Evolutionary conservation across 345 rosid species (phyloP).

Genomic region (Lepidium didymum): DNA sequence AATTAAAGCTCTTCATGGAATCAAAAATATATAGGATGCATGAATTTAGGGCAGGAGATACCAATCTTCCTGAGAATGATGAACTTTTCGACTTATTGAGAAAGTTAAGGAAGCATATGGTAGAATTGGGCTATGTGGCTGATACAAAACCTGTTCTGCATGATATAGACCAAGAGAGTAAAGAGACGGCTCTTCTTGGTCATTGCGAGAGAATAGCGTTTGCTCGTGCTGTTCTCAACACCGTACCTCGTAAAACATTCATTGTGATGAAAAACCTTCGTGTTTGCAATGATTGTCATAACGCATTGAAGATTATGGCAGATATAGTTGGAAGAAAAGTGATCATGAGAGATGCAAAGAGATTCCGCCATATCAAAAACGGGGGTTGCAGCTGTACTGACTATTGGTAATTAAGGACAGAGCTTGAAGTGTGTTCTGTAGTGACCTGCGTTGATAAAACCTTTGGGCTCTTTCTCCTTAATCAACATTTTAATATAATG

Average conservation of each 20-base stretch:
- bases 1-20: constrained; percentile 36
- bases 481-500: not conserved
- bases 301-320: constrained; percentile 60
- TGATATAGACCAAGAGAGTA: constrained; percentile 79
- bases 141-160: constrained; percentile 55
- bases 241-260: constrained; percentile 46
- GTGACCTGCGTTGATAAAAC: not conserved
- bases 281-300: constrained; percentile 81
- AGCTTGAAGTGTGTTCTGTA: too few species aligned
- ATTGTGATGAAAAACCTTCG: constrained; percentile 75
- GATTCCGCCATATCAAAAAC: constrained; percentile 70
- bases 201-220: constrained; percentile 89
- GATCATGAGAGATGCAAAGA: constrained; percentile 66
- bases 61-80: constrained; percentile 63
- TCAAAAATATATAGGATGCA: constrained; percentile 35
- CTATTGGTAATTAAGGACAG: constrained; percentile 60
- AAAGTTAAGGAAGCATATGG: constrained; percentile 58
- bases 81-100: constrained; percentile 45
- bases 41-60: constrained; percentile 78
- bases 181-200: constrained; percentile 76
- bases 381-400: constrained; percentile 63
- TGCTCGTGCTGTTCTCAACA: constrained; percentile 56
- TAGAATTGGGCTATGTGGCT: constrained; percentile 67
- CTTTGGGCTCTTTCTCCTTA: not conserved
- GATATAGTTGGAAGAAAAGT: constrained; percentile 65